These are phyloP conservation scores for Daldinia sp. DNA, from an alignment of 2,329 filamentous ascomycete species.

Conservation along the genomic window DNA sequence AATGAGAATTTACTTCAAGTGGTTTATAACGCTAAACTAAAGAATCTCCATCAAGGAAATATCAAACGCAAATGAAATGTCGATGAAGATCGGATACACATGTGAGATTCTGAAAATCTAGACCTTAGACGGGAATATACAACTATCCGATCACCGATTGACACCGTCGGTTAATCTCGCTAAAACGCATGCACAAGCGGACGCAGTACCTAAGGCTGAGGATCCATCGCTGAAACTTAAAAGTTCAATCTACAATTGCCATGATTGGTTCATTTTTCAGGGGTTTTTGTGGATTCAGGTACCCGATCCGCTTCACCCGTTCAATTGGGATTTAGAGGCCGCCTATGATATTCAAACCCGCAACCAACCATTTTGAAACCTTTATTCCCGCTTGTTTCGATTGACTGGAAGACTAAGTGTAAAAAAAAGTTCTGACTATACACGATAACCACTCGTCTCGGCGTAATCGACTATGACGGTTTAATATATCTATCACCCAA, in stretches of 20 bases:
- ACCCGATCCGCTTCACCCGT: not conserved
- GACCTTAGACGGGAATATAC: not conserved
- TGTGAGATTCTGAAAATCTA: not conserved
- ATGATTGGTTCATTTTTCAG: slow-evolving; percentile 3
- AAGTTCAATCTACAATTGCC: not conserved
- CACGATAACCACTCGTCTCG: not conserved
- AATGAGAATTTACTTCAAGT: too few relatives aligned
- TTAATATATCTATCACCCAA: not conserved
- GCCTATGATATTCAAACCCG: slow-evolving; percentile 6
- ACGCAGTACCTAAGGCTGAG: not conserved
- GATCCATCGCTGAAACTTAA: not conserved
- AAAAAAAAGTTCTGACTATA: not conserved
- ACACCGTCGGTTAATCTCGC: not conserved
- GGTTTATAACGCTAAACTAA: too few relatives aligned
- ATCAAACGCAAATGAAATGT: too few relatives aligned
- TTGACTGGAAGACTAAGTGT: not conserved
- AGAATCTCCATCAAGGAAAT: too few relatives aligned
- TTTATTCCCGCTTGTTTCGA: not conserved
- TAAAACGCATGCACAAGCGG: not conserved
- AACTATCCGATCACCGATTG: not conserved
- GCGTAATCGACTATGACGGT: not conserved
- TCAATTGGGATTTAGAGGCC: slow-evolving; percentile 10
- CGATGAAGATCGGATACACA: too few relatives aligned
- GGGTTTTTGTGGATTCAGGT: slow-evolving; percentile 9
- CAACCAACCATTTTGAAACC: not conserved